Evolutionary conservation across 2,329 filamentous ascomycete species (phyloP).

Genomic region (Arthrinium puccinioides): DNA sequence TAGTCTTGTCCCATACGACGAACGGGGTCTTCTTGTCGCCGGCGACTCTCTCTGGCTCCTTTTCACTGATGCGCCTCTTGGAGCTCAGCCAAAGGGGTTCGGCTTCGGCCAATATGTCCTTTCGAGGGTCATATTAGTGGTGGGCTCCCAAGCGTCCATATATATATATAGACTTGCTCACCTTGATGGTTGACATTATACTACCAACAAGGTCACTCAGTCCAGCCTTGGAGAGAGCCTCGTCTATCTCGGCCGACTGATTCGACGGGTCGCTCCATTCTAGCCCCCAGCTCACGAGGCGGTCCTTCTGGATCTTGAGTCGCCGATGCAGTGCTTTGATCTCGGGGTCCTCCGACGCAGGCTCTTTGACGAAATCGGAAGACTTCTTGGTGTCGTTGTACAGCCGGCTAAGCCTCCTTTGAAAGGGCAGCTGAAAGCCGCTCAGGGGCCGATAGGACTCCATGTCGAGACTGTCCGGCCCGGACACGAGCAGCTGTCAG

Average conservation of each 20-base stretch:
- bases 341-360: constrained; percentile 59
- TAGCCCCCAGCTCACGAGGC: constrained; percentile 70
- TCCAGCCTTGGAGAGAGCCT: constrained; percentile 63
- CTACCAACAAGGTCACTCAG: constrained; percentile 71
- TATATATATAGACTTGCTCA: too few relatives aligned
- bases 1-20: constrained; percentile 61
- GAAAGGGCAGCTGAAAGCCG: constrained; percentile 49
- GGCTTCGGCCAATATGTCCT: constrained; percentile 70
- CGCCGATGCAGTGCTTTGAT: constrained; percentile 67
- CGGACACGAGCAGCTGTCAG: too few relatives aligned
- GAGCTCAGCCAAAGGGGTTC: constrained; percentile 64
- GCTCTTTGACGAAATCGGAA: constrained; percentile 63
- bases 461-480: constrained; percentile 26
- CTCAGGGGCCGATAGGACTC: constrained; percentile 43
- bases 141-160: too few relatives aligned
- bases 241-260: constrained; percentile 63
- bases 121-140: neutral
- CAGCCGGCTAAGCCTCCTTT: constrained; percentile 60
- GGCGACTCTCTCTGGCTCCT: constrained; percentile 26
- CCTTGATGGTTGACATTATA: constrained; percentile 67
- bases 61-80: constrained; percentile 34
- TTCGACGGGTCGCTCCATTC: constrained; percentile 68
- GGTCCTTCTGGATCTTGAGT: constrained; percentile 72
- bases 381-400: constrained; percentile 79
- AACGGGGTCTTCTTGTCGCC: constrained; percentile 47